Evolutionary conservation across 2,329 filamentous ascomycete species (phyloP).

Genomic region (Xylariaceae sp.): DNA sequence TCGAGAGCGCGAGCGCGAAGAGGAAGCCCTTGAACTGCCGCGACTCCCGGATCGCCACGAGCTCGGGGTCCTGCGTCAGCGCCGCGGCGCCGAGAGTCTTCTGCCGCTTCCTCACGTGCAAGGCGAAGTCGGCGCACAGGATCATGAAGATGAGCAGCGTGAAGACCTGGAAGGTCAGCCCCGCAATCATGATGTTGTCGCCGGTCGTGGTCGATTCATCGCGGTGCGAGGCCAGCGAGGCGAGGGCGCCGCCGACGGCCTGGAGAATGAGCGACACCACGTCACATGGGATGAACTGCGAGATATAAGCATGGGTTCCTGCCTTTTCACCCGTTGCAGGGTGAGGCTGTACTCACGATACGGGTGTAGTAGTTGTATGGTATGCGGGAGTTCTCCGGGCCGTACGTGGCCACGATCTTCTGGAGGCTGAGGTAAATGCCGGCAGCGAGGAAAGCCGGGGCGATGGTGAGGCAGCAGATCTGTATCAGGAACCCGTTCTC

Average conservation of each 20-base stretch:
- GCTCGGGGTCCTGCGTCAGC: slow-evolving; percentile 31
- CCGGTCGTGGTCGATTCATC: slow-evolving; percentile 31
- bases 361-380: slow-evolving; percentile 39
- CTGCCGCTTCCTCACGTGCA: slow-evolving; percentile 31
- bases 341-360: slow-evolving; percentile 30
- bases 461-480: slow-evolving; percentile 55
- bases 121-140: slow-evolving; percentile 42
- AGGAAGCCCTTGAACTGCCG: slow-evolving; percentile 47
- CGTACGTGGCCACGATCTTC: slow-evolving; percentile 40
- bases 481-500: slow-evolving; percentile 45
- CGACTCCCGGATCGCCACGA: slow-evolving; percentile 31
- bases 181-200: slow-evolving; percentile 58
- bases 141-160: slow-evolving; percentile 48
- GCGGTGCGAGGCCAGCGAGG: slow-evolving; percentile 34
- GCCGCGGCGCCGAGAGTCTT: slow-evolving; percentile 25
- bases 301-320: neutral
- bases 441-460: slow-evolving; percentile 56
- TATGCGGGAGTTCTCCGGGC: slow-evolving; percentile 40
- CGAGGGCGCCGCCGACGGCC: slow-evolving; percentile 48
- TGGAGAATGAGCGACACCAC: slow-evolving; percentile 54
- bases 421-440: slow-evolving; percentile 56
- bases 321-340: neutral
- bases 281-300: slow-evolving; percentile 57
- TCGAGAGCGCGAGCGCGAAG: slow-evolving; percentile 45
- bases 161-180: slow-evolving; percentile 53